These are phyloP conservation scores for Grifola frondosa DNA, from an alignment of 1,284 basidiomycete species.

Conservation along the genomic window DNA sequence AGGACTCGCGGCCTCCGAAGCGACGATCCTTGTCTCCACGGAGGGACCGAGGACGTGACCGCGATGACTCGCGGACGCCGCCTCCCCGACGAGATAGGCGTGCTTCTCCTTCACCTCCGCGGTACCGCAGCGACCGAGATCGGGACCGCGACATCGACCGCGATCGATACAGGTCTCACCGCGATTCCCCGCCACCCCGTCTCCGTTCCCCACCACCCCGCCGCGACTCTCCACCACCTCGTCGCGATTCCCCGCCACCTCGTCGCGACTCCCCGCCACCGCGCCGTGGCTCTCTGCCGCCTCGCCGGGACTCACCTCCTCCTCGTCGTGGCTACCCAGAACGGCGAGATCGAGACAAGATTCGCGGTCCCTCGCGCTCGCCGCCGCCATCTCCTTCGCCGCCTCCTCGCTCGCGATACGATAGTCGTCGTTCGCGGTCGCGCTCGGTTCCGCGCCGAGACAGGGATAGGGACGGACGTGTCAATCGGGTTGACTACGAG, in stretches of 20 bases:
- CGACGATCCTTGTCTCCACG: constrained; percentile 30
- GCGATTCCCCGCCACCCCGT: constrained; percentile 20
- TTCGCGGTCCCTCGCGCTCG: constrained; percentile 19
- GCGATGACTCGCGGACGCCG: constrained; percentile 24
- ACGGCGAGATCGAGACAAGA: constrained; percentile 13
- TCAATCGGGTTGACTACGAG: constrained; percentile 12
- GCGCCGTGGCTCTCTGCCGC: constrained; percentile 25
- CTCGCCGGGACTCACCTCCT: constrained; percentile 35
- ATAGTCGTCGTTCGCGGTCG: constrained; percentile 23
- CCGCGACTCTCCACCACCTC: constrained; percentile 14
- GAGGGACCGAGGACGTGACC: constrained; percentile 19
- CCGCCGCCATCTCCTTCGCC: constrained; percentile 29
- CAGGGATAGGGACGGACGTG: constrained; percentile 17
- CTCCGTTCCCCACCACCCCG: constrained; percentile 16
- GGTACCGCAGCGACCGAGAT: constrained; percentile 25
- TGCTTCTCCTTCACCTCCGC: constrained; percentile 23
- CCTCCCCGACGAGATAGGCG: constrained; percentile 20
- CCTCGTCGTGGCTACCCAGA: constrained; percentile 24
- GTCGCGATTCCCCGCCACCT: constrained; percentile 5
- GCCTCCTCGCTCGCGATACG: constrained; percentile 27
- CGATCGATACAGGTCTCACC: constrained; percentile 25
- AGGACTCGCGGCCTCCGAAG: constrained; percentile 31
- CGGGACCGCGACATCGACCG: constrained; percentile 20
- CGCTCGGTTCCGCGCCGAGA: constrained; percentile 23
- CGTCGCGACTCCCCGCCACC: constrained; percentile 24